Conservation (phyloP, 495 filamentous ascomycete species). For the Letharia lupina region DNA sequence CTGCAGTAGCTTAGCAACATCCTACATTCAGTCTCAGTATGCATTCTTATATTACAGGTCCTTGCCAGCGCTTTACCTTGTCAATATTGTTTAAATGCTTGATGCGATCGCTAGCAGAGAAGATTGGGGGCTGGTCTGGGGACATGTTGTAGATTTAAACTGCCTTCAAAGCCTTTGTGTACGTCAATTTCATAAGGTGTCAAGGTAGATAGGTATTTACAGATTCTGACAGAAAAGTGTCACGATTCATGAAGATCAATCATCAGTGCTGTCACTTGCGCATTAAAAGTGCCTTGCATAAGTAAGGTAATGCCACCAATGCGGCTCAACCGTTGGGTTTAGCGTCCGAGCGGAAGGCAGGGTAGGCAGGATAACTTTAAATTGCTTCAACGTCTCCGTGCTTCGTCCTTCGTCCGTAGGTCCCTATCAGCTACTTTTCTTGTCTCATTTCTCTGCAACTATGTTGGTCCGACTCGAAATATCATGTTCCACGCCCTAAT, state of each 20-base stretch:
- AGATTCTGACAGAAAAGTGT: background rate
- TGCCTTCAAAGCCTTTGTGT: background rate
- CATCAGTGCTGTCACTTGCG: too few species aligned
- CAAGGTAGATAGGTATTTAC: background rate
- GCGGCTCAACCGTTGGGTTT: background rate
- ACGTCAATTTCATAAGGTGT: background rate
- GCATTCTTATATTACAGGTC: constrained; percentile 1
- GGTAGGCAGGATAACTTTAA: too few species aligned
- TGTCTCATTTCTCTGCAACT: background rate
- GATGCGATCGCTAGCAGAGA: constrained; percentile 63
- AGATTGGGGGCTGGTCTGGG: constrained; percentile 22
- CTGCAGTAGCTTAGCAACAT: constrained; percentile 53
- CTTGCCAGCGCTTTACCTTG: constrained; percentile 43
- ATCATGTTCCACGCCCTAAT: background rate
- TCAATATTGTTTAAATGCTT: constrained; percentile 70
- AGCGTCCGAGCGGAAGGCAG: background rate
- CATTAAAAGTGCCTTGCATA: too few species aligned
- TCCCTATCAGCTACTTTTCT: background rate
- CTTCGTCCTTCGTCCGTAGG: background rate
- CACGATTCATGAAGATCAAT: too few species aligned
- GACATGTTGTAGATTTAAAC: background rate
- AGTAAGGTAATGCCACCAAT: background rate
- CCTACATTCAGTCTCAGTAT: constrained; percentile 28
- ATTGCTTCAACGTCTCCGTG: background rate
- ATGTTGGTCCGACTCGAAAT: background rate